Percentiles rank a stretch among this genome's conserved stretches.
phyloP scores from a whole-genome alignment of 352 stramenopile species.

The Globisporangium sylvaticum region DNA sequence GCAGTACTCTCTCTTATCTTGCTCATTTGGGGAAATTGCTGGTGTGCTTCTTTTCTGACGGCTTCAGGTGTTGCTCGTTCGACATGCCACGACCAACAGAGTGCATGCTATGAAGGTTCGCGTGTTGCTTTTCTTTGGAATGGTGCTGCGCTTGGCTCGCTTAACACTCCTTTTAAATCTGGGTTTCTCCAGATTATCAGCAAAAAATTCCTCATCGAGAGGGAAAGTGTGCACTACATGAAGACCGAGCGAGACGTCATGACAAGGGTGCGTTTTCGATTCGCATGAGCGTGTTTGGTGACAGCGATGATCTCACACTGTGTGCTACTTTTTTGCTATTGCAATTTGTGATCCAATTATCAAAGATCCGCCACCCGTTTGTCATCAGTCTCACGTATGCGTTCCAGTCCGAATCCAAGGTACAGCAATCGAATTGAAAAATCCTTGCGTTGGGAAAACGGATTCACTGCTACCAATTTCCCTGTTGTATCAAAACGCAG shows the following conservation, averaged over 20 bases:
- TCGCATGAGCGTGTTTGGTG: too few species aligned
- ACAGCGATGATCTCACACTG: background rate
- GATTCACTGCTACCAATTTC: background rate
- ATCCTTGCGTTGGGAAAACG: background rate
- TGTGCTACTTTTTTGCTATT: background rate
- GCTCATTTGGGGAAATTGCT: too few species aligned
- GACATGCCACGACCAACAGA: constrained; percentile 45
- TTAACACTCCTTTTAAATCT: background rate
- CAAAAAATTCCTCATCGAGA: constrained; percentile 78
- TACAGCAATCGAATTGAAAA: constrained; percentile 2
- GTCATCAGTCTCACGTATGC: constrained; percentile 74
- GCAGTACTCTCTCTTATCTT: background rate
- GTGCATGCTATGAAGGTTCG: constrained; percentile 81
- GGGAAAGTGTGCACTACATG: constrained; percentile 77
- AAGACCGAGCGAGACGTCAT: constrained; percentile 82
- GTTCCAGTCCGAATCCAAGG: constrained; percentile 84
- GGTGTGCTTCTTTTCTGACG: background rate
- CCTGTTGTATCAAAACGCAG: constrained; percentile 18
- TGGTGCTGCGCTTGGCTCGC: background rate
- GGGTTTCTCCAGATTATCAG: constrained; percentile 66
- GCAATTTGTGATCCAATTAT: background rate
- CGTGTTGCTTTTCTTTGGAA: background rate
- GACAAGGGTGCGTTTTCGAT: constrained; percentile 50
- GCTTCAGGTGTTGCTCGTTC: constrained; percentile 69
- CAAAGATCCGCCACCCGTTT: constrained; percentile 76